Evolutionary conservation across 352 stramenopile species (phyloP), one percentile per base, ranked within the genome.

Genomic region (Pilasporangium apinafurcum): DNA sequence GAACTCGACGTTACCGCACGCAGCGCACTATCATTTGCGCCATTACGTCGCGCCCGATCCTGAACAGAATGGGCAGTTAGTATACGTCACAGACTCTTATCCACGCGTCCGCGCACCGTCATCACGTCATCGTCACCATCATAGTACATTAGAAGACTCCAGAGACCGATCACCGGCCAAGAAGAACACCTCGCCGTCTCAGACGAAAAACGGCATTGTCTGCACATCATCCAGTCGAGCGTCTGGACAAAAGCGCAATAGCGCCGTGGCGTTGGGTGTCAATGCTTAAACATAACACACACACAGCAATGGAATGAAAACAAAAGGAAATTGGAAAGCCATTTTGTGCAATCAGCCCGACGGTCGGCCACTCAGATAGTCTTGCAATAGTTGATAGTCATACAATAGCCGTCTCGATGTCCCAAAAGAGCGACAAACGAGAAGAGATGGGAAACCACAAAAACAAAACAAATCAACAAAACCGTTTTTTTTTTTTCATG

Each of bases 211-310:
- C 31, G 67, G 68, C 13, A 69, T 79, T 24, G 66, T 61, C 22
- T 75, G 67, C 51, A 79, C 65, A 38, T 75, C 68, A 50, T 63
- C 62, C 35, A 65, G 46, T 51, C 69, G 77, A 21, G 65, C 72
- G 33, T 85, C 80, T 0, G 74, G 76, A 5, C 78, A 87, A 48
- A 92, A 92, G 59, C 70, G 78, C 34, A 77, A 78, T 50, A 85
- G 74, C 43, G 80, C 76, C 14, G 75, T 89, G 27, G 78, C 81
- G 30, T 62, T 92, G 7, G 81, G 78, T 34, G 81, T 92, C 39
- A 92, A 92, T 59, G 81, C 81, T 39, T 92, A 75, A 51, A 18
- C 21, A 12, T n/a, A n/a, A n/a, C n/a, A n/a, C n/a, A n/a, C n/a
- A n/a, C n/a, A n/a, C n/a, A n/a, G n/a, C n/a, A n/a, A n/a, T n/a